These are phyloP conservation scores for Beauveria caledonica DNA, from an alignment of 2,329 filamentous ascomycete species.

Conservation along the genomic window DNA sequence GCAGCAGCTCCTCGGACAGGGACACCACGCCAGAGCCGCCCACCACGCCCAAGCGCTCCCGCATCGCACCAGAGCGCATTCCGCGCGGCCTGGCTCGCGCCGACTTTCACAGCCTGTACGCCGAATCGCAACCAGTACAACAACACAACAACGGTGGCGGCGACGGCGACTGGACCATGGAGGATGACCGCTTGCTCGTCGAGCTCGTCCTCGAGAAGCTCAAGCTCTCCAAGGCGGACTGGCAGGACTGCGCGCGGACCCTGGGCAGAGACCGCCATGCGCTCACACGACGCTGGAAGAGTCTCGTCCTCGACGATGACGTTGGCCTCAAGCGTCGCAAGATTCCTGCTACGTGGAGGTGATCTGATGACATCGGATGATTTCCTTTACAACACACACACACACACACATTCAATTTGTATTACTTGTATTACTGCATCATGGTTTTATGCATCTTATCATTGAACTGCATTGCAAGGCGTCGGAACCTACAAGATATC, in stretches of 20 bases:
- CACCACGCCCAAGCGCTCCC: slow-evolving; percentile 51
- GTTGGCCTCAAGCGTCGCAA: slow-evolving; percentile 49
- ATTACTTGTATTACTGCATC: not conserved
- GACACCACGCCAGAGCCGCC: slow-evolving; percentile 20
- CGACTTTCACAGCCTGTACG: slow-evolving; percentile 47
- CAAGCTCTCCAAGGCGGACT: slow-evolving; percentile 54
- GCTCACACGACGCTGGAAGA: slow-evolving; percentile 55
- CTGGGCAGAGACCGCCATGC: slow-evolving; percentile 52
- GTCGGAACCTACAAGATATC: slow-evolving; percentile 2
- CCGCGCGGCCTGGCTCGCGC: slow-evolving; percentile 50
- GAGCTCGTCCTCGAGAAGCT: slow-evolving; percentile 61
- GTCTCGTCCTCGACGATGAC: slow-evolving; percentile 49
- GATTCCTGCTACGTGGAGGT: slow-evolving; percentile 46
- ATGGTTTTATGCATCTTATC: not conserved
- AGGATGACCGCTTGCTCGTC: slow-evolving; percentile 58
- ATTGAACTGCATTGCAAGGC: slow-evolving; percentile 2
- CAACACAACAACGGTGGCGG: slow-evolving; percentile 21
- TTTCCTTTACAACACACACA: not conserved
- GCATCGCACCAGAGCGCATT: slow-evolving; percentile 51
- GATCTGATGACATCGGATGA: not conserved
- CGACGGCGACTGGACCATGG: slow-evolving; percentile 45
- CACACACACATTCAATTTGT: not conserved
- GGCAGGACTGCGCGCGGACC: slow-evolving; percentile 58
- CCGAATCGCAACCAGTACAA: not conserved
- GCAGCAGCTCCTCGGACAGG: not conserved